Percentiles rank a stretch among this genome's conserved stretches.
phyloP scores from a whole-genome alignment of 2,329 filamentous ascomycete species.

The Cercospora sp. region DNA sequence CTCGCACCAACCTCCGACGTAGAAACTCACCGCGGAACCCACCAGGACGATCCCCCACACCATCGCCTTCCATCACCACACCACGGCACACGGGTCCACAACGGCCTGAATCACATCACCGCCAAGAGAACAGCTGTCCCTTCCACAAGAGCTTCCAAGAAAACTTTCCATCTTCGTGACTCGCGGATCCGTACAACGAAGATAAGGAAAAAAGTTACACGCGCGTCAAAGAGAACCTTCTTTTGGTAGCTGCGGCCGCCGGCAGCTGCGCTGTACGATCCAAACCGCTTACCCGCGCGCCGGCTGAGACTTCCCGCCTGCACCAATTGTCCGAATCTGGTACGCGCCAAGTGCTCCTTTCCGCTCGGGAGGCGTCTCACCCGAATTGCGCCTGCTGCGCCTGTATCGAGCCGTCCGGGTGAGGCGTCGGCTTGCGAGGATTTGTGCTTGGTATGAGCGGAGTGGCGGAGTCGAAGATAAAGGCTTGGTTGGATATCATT shows the following conservation, averaged over 20 bases:
- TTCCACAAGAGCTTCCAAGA: neutral
- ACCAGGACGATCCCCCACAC: neutral
- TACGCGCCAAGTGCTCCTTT: neutral
- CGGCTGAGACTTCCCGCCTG: neutral
- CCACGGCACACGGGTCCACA: neutral
- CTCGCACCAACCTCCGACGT: neutral
- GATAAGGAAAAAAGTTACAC: neutral
- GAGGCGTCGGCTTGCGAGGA: neutral
- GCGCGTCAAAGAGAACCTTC: neutral
- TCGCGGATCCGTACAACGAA: neutral
- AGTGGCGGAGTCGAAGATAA: neutral
- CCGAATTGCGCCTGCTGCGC: neutral
- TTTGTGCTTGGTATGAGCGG: neutral
- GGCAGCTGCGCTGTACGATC: neutral
- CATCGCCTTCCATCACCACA: neutral
- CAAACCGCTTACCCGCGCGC: neutral
- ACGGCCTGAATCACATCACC: neutral
- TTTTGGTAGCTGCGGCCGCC: neutral
- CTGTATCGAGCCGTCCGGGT: neutral
- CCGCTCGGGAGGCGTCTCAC: slow-evolving; percentile 3
- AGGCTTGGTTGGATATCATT: slow-evolving; percentile 2
- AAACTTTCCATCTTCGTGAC: neutral
- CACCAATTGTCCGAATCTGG: neutral
- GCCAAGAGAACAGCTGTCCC: neutral
- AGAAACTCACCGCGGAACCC: neutral